Evolutionary conservation across 2,329 filamentous ascomycete genomes (phyloP), one percentile per base, ranked within the genome.

Genomic region (Fusarium oligoseptatum): DNA sequence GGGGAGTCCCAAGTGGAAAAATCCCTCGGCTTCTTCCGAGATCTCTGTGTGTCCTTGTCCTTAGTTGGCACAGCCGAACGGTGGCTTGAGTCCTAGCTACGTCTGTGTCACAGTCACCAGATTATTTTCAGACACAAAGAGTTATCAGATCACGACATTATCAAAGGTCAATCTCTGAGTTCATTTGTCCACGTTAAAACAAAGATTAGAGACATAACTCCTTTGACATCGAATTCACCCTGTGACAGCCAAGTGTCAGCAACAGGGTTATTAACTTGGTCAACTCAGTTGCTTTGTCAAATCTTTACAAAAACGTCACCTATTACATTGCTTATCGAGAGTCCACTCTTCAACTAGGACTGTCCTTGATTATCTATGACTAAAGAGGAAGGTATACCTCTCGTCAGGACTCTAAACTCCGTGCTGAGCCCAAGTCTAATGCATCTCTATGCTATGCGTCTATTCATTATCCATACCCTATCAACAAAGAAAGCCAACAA

Each of bases 391-490:
- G 41, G 22, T 37, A 12, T 29, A 6, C 29, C 11, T 29, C 39
- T 32, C 24, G 45, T 45, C n/a, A 34, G 27, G 32, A 50, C 36
- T 60, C 66, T 34, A 20, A 60, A 24, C 52, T 61, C 32, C 60
- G 39, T 70, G 24, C 52, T 60, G 37, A 62, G 56, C 27, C 55
- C 55, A 55, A 72, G 37, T 62, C 71, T 56, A 66, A 74, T 66
- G 68, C 60, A 58, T 50, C 50, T 50, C 27, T 60, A 50, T 50
- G 24, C 45, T 57, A 52, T 52, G 27, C 48, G 24, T 52, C 58
- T 70, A 67, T 75, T 22, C 34, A 32, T 62, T 62, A 29, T 17
- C 52, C 24, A 60, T 57, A 29, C 39, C 48, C 43, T 55, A 57
- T 39, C 37, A 69, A 64, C 60, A 71, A 63, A 27, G 36, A 41